Evolutionary conservation across 2,329 filamentous ascomycete species (phyloP), one percentile per base, ranked within the genome.

Genomic region (Pezicula radicicola): DNA sequence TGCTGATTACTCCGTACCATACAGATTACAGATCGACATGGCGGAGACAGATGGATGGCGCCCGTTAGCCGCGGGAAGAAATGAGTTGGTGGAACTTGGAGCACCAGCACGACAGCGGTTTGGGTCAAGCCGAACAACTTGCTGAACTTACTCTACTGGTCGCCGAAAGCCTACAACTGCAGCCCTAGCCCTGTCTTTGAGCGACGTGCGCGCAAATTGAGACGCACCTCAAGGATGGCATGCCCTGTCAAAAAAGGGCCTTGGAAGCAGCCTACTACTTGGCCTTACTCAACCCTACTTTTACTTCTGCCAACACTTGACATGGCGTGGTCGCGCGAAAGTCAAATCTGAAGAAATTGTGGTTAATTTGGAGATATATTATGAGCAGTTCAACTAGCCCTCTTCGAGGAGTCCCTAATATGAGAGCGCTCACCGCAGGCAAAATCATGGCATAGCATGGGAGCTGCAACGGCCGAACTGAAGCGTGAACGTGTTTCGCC

Each of bases 21-120:
- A 27, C 41, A 21, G 25, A 13, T 33, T 45, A 18, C 9, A 28
- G 42, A 45, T 45, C 42, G 42, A 28, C 42, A 27, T 16, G 16
- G 27, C 27, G 42, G 42, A 28, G 49, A 42, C 16, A 47, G 47
- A 54, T 56, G 53, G 55, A 25, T 25, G 25, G 25, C 25, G 53
- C 49, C 45, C 49, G 45, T 40, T 54, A 46, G 48, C 45, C 49
- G 46, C 54, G 56, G 54, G 54, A 55, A 25, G 27, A 30, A 40
- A 30, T 10, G 42, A 35, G n/a, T 25, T 25, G 3, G 25, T 25
- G 25, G 25, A 25, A 25, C 25, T 15, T 37, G 35, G 35, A 37
- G 13, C 13, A 16, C 35, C 13, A 37, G 13, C 13, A 16, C 35
- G 35, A 25, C 25, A 25, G 25, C 25, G 6, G 25, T 25, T 25